Base-by-base conservation (phyloP, 176 grass and related monocot genomes). In the Phyllostachys edulis region DNA sequence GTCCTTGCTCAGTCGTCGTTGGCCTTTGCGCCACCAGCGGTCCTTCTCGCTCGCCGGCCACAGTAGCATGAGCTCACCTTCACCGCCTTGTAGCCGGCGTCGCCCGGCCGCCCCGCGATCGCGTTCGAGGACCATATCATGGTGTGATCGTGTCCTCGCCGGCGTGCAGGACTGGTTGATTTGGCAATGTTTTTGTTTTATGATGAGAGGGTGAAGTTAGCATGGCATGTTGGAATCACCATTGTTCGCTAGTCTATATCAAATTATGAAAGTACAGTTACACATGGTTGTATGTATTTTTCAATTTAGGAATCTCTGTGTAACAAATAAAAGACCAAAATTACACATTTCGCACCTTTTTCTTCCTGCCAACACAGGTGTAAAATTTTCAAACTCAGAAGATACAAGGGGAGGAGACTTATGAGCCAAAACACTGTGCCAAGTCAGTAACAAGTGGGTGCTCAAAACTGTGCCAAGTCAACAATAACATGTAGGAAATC, bases 131-230 rank as follows among this genome's bases (percentile, higher is more conserved):
- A 41, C 92, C 90, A 97, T 1, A 78, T 87, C 77, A 97, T 78
- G 5, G n/a, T n/a, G 78, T 97, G 69, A 97, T 79, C 42, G 62
- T 71, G 80, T 89, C 88, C 54, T 89, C 82, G 47, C 92, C 92
- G 21, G 88, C 92, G 39, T 91, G 63, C 34, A 97, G 3, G 57
- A 91, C 94, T 97, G 86, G 5, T 17, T 16, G 18, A 70, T 74
- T 74, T 74, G 71, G 7, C 23, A 34, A 1, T 15, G 27, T 12
- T 32, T 36, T 36, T 18, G 16, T 79, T 8, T 20, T 10, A 65
- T 41, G 13, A 13, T 4, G 24, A 0, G 21, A 13, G 5, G 23
- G 13, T 72, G 23, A 16, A 29, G 23, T 27, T 54, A 76, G 51
- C 18, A 4, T 76, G 9, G 15, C 32, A 76, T 65, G 46, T 49